A percentile compares a stretch with the other conserved stretches of the same genome.
Conservation (phyloP, 1,284 basidiomycete genomes). For the Pisolithus thermaeus region DNA sequence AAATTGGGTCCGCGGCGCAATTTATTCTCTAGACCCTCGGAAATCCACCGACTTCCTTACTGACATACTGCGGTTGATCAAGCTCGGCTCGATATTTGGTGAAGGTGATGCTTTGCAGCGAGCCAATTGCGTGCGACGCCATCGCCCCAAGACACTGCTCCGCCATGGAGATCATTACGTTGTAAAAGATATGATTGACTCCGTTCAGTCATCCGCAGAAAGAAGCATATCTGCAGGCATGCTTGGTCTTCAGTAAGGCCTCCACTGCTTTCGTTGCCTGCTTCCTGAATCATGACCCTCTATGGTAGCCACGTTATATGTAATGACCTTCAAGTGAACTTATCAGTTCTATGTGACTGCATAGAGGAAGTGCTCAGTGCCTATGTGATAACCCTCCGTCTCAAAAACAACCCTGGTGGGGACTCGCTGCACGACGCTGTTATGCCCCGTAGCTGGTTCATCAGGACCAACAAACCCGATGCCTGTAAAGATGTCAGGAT, state of each 20-base stretch:
- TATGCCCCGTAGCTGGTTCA: slow-evolving; percentile 45
- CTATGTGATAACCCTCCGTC: slow-evolving; percentile 30
- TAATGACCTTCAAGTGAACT: slow-evolving; percentile 29
- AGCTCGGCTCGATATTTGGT: slow-evolving; percentile 29
- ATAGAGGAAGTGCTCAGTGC: slow-evolving; percentile 33
- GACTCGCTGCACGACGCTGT: slow-evolving; percentile 34
- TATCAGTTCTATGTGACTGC: slow-evolving; percentile 31
- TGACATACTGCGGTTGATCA: slow-evolving; percentile 25
- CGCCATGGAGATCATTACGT: slow-evolving; percentile 22
- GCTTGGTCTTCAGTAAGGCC: slow-evolving; percentile 17
- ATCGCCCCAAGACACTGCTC: neutral
- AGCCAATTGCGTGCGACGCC: slow-evolving; percentile 13
- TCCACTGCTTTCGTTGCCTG: neutral
- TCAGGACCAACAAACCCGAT: slow-evolving; percentile 18
- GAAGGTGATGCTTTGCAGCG: slow-evolving; percentile 13
- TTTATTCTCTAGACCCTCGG: slow-evolving; percentile 22
- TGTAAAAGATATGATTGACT: slow-evolving; percentile 31
- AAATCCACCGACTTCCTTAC: slow-evolving; percentile 22
- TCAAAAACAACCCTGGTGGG: slow-evolving; percentile 7
- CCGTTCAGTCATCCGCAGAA: slow-evolving; percentile 12
- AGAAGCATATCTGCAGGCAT: slow-evolving; percentile 26
- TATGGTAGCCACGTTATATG: slow-evolving; percentile 37
- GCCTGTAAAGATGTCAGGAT: slow-evolving; percentile 1
- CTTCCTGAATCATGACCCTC: neutral
- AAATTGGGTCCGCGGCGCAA: slow-evolving; percentile 35